Conservation (phyloP, 495 filamentous ascomycete genomes). For the Aspergillus indologenus region DNA sequence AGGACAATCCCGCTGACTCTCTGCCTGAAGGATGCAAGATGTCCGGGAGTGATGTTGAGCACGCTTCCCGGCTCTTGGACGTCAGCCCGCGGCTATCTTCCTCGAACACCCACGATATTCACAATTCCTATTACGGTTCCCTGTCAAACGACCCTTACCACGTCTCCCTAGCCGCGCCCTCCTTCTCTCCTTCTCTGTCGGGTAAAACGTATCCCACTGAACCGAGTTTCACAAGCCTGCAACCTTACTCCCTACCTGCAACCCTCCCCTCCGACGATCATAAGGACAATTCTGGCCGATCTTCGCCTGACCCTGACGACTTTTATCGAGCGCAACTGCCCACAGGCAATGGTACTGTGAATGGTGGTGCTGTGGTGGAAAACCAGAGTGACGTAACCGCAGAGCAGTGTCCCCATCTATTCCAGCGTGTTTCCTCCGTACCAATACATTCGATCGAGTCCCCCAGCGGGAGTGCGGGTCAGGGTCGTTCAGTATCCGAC, state of each 20-base stretch:
- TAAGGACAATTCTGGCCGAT: constrained; percentile 28
- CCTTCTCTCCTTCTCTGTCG: constrained; percentile 28
- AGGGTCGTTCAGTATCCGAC: constrained; percentile 39
- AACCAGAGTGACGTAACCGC: constrained; percentile 25
- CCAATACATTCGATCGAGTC: constrained; percentile 26
- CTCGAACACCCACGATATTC: constrained; percentile 28
- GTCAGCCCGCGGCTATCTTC: constrained; percentile 38
- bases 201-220: constrained; percentile 27
- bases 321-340: constrained; percentile 45
- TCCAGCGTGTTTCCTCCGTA: constrained; percentile 29
- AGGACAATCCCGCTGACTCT: constrained; percentile 11
- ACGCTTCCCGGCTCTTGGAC: constrained; percentile 38
- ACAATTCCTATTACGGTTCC: constrained; percentile 30
- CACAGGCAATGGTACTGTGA: constrained; percentile 23
- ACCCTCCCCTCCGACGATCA: constrained; percentile 24
- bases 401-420: constrained; percentile 15
- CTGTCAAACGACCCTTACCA: constrained; percentile 16
- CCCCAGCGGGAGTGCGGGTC: constrained; percentile 25
- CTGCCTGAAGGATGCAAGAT: constrained; percentile 46
- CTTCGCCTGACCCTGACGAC: constrained; percentile 52
- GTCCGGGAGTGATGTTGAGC: constrained; percentile 45
- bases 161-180: constrained; percentile 17
- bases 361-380: constrained; percentile 25
- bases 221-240: constrained; percentile 23
- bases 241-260: constrained; percentile 21